A percentile compares a stretch with the other conserved stretches of the same genome.
These are phyloP conservation scores for Coemansia sp. DNA, from an alignment of 192 early-diverging fungal genomes.

Conservation along the genomic window DNA sequence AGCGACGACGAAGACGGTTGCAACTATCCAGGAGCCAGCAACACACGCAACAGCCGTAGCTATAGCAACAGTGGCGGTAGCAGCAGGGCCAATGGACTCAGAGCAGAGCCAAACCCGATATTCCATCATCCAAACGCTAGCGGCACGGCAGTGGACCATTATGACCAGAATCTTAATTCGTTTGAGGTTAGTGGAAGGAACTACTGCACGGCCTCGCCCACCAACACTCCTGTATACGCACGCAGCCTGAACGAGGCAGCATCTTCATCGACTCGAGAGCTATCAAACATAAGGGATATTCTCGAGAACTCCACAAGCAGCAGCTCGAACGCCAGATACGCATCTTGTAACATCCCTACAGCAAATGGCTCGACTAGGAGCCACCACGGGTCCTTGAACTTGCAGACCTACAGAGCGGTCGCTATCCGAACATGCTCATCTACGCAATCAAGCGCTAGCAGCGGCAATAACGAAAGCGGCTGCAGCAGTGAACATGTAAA, in stretches of 20 bases:
- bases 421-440: neutral
- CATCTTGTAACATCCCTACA: neutral
- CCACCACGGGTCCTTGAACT: neutral
- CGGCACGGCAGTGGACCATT: neutral
- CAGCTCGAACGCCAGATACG: slow-evolving; percentile 27
- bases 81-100: neutral
- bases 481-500: neutral
- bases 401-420: neutral
- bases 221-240: slow-evolving; percentile 22
- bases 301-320: slow-evolving; percentile 6
- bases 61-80: neutral
- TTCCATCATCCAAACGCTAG: slow-evolving; percentile 3
- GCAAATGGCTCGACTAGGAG: neutral
- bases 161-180: neutral
- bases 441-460: neutral
- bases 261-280: neutral
- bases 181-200: slow-evolving; percentile 6
- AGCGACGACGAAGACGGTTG: slow-evolving; percentile 35
- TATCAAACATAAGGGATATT: neutral
- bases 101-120: neutral
- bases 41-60: slow-evolving; percentile 5
- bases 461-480: neutral
- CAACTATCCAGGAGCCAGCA: neutral
- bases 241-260: slow-evolving; percentile 10
- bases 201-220: slow-evolving; percentile 23